phyloP scores from a whole-genome alignment of 495 filamentous ascomycete species.

The Lepraria neglecta region DNA sequence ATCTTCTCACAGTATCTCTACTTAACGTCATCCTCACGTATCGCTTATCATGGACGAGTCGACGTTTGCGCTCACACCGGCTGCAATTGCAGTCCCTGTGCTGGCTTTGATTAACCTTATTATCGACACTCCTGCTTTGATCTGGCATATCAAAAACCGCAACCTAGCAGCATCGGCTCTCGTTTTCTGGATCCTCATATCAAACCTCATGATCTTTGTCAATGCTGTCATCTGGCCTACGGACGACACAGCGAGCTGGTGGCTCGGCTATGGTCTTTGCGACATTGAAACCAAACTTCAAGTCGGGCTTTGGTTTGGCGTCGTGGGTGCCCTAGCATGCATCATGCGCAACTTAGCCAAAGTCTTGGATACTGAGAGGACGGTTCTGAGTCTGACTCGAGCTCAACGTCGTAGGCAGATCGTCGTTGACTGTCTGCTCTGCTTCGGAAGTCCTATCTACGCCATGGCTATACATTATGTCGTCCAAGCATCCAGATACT shows the following conservation, averaged over 20 bases:
- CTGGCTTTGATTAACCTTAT: constrained; percentile 53
- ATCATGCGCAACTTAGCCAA: constrained; percentile 70
- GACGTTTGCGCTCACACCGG: constrained; percentile 39
- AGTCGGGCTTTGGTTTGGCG: constrained; percentile 56
- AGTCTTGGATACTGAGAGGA: constrained; percentile 59
- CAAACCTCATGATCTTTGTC: constrained; percentile 63
- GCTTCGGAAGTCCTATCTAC: constrained; percentile 59
- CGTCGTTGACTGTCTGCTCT: constrained; percentile 58
- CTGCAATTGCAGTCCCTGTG: constrained; percentile 39
- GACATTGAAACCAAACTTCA: constrained; percentile 73
- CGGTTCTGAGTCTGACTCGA: constrained; percentile 47
- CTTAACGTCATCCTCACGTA: constrained; percentile 1
- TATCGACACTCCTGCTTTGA: constrained; percentile 49
- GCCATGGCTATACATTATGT: constrained; percentile 63
- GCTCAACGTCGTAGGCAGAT: constrained; percentile 47
- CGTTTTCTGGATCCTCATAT: constrained; percentile 55
- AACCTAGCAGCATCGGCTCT: constrained; percentile 59
- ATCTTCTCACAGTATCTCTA: background rate
- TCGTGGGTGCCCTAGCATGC: constrained; percentile 53
- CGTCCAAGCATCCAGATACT: constrained; percentile 64
- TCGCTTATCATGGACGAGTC: constrained; percentile 18
- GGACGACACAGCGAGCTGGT: constrained; percentile 63
- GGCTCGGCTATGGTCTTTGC: constrained; percentile 68
- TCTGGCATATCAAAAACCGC: constrained; percentile 51
- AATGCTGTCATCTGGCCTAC: constrained; percentile 79